These are phyloP conservation scores for Candida broadrunensis DNA, from an alignment of 805 yeast species.

Conservation along the genomic window DNA sequence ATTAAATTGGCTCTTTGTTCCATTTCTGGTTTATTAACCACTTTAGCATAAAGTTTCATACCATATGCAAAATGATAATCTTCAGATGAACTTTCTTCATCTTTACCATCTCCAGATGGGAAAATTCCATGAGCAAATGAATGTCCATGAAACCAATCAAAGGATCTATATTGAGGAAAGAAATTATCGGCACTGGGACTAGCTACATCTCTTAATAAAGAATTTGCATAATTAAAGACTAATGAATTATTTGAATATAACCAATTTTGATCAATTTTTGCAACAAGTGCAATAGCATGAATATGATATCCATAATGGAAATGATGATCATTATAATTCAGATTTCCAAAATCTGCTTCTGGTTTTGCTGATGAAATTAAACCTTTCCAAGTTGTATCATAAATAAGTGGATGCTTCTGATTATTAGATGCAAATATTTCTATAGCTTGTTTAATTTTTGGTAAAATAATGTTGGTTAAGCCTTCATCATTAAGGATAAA, in stretches of 20 bases:
- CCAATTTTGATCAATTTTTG: conserved; percentile 49
- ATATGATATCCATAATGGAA: conserved; percentile 76
- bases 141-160: conserved; percentile 77
- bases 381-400: conserved; percentile 80
- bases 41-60: conserved; percentile 61
- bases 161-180: conserved; percentile 66
- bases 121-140: conserved; percentile 77
- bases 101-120: conserved; percentile 71
- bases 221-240: conserved; percentile 50
- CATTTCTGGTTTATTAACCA: conserved; percentile 50
- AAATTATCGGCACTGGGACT: conserved; percentile 54
- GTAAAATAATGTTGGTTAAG: conserved; percentile 51
- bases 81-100: conserved; percentile 72
- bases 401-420: conserved; percentile 71
- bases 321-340: conserved; percentile 73
- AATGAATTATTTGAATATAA: conserved; percentile 21
- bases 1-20: conserved; percentile 56
- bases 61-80: conserved; percentile 73
- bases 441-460: conserved; percentile 64
- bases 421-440: conserved; percentile 64
- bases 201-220: conserved; percentile 65
- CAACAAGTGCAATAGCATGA: conserved; percentile 65
- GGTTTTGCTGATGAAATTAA: conserved; percentile 66
- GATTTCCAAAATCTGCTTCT: conserved; percentile 68
- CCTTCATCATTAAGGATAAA: conserved; percentile 56